A percentile compares a stretch with the other conserved stretches of the same genome.
These are phyloP conservation scores for Asterochloris erici DNA, from an alignment of 139 green algal genomes.

Conservation along the genomic window DNA sequence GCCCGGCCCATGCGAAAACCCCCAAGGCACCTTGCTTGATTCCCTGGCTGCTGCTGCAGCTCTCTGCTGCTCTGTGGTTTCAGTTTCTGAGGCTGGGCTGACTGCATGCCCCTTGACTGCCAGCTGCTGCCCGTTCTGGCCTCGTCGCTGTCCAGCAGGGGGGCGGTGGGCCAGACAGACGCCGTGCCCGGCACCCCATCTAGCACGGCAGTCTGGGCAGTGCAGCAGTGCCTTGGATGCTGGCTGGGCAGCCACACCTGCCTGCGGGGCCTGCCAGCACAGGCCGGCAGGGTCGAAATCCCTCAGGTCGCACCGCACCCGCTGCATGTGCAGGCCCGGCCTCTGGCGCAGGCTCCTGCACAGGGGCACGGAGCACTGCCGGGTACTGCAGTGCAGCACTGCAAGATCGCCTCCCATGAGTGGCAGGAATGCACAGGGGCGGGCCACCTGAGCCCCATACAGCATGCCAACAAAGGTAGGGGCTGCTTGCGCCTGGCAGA, in stretches of 20 bases:
- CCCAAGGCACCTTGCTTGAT: neutral
- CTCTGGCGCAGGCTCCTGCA: slow-evolving; percentile 14
- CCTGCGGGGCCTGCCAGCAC: neutral
- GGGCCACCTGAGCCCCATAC: too few species aligned
- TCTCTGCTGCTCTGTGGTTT: too few species aligned
- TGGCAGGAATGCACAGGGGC: neutral
- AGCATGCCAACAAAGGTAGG: too few species aligned
- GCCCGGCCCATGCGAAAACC: neutral
- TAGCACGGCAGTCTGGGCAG: too few species aligned
- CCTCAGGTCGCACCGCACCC: slow-evolving; percentile 56
- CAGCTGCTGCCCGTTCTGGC: neutral
- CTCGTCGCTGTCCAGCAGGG: too few species aligned
- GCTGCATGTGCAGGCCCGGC: slow-evolving; percentile 33
- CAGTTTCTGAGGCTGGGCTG: too few species aligned
- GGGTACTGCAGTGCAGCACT: too few species aligned
- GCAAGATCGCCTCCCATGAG: neutral
- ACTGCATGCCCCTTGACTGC: neutral
- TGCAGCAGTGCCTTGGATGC: too few species aligned
- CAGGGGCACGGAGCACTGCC: neutral
- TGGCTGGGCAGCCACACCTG: too few species aligned
- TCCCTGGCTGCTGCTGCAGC: neutral
- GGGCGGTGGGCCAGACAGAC: too few species aligned
- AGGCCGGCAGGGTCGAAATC: slow-evolving; percentile 47
- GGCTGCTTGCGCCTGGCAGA: too few species aligned
- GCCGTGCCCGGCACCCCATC: too few species aligned